Conservation (phyloP, 805 yeast species). For the Metschnikowia borealis region DNA sequence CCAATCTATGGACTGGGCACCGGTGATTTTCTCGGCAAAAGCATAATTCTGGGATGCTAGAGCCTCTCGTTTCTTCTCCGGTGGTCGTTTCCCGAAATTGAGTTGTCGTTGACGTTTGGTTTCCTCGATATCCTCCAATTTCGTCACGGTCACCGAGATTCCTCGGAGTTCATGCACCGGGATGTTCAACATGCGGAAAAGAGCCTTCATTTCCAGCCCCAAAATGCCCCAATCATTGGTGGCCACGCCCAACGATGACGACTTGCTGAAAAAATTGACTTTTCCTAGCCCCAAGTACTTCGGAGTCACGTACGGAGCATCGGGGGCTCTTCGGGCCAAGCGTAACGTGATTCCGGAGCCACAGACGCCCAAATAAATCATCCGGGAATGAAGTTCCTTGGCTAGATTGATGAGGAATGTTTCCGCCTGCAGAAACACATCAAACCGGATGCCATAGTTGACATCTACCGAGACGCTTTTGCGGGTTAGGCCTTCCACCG, state of each 20-base stretch:
- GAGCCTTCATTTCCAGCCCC: slow-evolving; percentile 52
- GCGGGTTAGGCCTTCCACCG: slow-evolving; percentile 47
- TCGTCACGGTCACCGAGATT: slow-evolving; percentile 63
- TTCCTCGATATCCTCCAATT: slow-evolving; percentile 42
- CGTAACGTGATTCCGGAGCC: slow-evolving; percentile 64
- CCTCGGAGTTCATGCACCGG: slow-evolving; percentile 75
- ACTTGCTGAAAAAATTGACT: slow-evolving; percentile 61
- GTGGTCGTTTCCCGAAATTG: slow-evolving; percentile 3
- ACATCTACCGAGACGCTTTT: slow-evolving; percentile 85
- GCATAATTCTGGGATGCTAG: slow-evolving; percentile 9
- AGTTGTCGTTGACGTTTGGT: slow-evolving; percentile 16
- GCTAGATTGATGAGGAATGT: slow-evolving; percentile 55
- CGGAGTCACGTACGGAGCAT: slow-evolving; percentile 71
- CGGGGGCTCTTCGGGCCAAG: slow-evolving; percentile 56
- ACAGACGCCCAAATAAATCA: slow-evolving; percentile 42
- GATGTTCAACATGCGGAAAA: slow-evolving; percentile 53
- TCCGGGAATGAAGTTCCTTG: slow-evolving; percentile 53
- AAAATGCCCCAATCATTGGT: slow-evolving; percentile 60
- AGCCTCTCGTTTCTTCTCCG: background rate
- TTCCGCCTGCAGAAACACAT: slow-evolving; percentile 57
- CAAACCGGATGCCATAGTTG: slow-evolving; percentile 85
- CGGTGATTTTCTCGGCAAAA: slow-evolving; percentile 13
- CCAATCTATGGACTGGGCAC: slow-evolving; percentile 51
- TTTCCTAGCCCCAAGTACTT: slow-evolving; percentile 83
- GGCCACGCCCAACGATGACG: slow-evolving; percentile 56